Conservation (phyloP, 768 basidiomycete species). For the Suillus luteus region DNA sequence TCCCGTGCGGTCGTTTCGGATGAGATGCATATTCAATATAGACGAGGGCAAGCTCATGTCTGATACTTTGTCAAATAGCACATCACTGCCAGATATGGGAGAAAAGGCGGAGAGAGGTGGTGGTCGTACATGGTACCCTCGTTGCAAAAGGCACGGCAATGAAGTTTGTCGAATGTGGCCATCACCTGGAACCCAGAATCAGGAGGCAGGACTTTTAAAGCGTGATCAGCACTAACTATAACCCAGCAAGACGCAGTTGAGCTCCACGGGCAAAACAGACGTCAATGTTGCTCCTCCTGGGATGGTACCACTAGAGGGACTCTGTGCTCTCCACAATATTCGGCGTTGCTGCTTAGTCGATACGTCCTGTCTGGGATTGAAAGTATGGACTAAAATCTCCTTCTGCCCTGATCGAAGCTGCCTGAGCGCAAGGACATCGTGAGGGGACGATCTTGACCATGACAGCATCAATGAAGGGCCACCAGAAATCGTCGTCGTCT, state of each 20-base stretch:
- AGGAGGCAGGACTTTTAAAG: background rate
- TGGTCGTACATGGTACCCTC: background rate
- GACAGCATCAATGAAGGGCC: slow-evolving; percentile 6
- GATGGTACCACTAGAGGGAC: slow-evolving; percentile 4
- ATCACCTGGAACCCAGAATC: slow-evolving; percentile 42
- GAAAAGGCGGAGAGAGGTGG: slow-evolving; percentile 1
- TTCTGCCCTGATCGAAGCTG: slow-evolving; percentile 6
- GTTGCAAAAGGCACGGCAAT: slow-evolving; percentile 33
- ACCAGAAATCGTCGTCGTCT: background rate
- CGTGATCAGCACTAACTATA: slow-evolving; percentile 47
- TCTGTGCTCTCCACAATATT: slow-evolving; percentile 4
- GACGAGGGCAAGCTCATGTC: slow-evolving; percentile 48
- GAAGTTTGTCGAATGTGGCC: slow-evolving; percentile 51
- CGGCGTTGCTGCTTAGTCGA: slow-evolving; percentile 1
- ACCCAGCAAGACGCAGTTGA: slow-evolving; percentile 62
- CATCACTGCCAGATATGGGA: slow-evolving; percentile 11
- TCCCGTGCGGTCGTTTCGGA: slow-evolving; percentile 58
- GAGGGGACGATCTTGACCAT: slow-evolving; percentile 5
- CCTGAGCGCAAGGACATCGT: slow-evolving; percentile 1
- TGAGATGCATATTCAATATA: slow-evolving; percentile 49
- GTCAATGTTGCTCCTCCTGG: slow-evolving; percentile 31
- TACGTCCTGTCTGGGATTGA: background rate
- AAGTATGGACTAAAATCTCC: slow-evolving; percentile 2
- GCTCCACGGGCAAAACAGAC: slow-evolving; percentile 54
- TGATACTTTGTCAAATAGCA: slow-evolving; percentile 42